phyloP scores from a whole-genome alignment of 2,329 filamentous ascomycete genomes.

The Tolypocladium amazonense region DNA sequence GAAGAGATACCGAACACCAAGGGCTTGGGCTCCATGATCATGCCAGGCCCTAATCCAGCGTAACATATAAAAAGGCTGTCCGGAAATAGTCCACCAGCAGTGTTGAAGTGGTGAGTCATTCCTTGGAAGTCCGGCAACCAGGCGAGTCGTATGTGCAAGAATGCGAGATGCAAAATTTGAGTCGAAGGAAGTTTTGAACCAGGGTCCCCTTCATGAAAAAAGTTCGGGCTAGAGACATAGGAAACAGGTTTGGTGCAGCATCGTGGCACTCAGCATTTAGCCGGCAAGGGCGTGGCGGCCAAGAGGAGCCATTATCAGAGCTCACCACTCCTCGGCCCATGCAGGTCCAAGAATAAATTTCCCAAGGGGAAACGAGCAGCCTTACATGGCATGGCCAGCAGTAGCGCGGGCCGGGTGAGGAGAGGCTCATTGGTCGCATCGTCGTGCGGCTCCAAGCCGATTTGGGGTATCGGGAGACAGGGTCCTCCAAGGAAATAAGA shows the following conservation, averaged over 20 bases:
- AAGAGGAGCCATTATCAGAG: not conserved
- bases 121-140: not conserved
- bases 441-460: not conserved
- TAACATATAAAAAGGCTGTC: not conserved
- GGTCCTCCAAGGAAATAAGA: not conserved
- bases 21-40: not conserved
- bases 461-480: not conserved
- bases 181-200: not conserved
- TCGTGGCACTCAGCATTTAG: not conserved
- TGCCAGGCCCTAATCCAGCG: not conserved
- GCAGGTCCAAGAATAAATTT: not conserved
- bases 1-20: not conserved
- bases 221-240: not conserved
- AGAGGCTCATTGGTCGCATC: not conserved
- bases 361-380: not conserved
- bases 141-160: not conserved
- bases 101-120: not conserved
- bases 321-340: not conserved
- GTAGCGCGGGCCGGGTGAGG: not conserved
- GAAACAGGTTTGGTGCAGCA: not conserved
- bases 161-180: not conserved
- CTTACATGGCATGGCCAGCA: not conserved
- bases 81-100: not conserved
- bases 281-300: not conserved
- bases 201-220: not conserved